These are phyloP conservation scores for Cyberlindnera mycetangii DNA, from an alignment of 805 yeast genomes.

Conservation along the genomic window DNA sequence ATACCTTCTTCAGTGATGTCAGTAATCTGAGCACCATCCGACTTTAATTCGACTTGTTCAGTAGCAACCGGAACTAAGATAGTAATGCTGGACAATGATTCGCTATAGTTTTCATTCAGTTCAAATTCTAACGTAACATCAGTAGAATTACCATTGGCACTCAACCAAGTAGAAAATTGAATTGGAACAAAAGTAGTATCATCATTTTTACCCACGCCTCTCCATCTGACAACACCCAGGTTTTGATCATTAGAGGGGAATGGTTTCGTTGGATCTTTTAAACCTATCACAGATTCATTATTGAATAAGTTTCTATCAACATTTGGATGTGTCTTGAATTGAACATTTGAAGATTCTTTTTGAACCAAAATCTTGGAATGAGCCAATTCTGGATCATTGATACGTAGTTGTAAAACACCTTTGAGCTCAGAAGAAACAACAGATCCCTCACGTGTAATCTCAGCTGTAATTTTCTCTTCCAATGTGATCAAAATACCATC, in stretches of 20 bases:
- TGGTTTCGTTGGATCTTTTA: slow-evolving; percentile 73
- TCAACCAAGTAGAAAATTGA: slow-evolving; percentile 81
- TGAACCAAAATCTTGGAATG: slow-evolving; percentile 59
- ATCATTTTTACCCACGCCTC: slow-evolving; percentile 62
- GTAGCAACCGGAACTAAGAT: slow-evolving; percentile 68
- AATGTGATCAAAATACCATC: slow-evolving; percentile 78
- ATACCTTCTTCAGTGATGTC: slow-evolving; percentile 68
- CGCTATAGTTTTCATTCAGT: slow-evolving; percentile 45
- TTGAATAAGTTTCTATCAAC: slow-evolving; percentile 78
- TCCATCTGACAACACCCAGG: slow-evolving; percentile 92
- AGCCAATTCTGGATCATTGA: slow-evolving; percentile 72
- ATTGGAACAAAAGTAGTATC: slow-evolving; percentile 59
- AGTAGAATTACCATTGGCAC: slow-evolving; percentile 56
- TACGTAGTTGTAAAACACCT: slow-evolving; percentile 87
- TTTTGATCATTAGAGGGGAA: slow-evolving; percentile 92
- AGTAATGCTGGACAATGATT: slow-evolving; percentile 48
- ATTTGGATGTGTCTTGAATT: slow-evolving; percentile 94
- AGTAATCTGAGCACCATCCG: slow-evolving; percentile 52
- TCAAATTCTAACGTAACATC: slow-evolving; percentile 91
- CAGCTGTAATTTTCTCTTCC: slow-evolving; percentile 75
- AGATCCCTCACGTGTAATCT: slow-evolving; percentile 81
- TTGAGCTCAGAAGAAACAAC: slow-evolving; percentile 69
- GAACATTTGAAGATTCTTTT: slow-evolving; percentile 49
- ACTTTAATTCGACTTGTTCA: slow-evolving; percentile 49
- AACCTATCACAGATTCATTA: slow-evolving; percentile 53